A percentile compares a stretch with the other conserved stretches of the same genome.
These are phyloP conservation scores for Mortierella sp. DNA, from an alignment of 371 early-diverging fungal genomes.

Conservation along the genomic window DNA sequence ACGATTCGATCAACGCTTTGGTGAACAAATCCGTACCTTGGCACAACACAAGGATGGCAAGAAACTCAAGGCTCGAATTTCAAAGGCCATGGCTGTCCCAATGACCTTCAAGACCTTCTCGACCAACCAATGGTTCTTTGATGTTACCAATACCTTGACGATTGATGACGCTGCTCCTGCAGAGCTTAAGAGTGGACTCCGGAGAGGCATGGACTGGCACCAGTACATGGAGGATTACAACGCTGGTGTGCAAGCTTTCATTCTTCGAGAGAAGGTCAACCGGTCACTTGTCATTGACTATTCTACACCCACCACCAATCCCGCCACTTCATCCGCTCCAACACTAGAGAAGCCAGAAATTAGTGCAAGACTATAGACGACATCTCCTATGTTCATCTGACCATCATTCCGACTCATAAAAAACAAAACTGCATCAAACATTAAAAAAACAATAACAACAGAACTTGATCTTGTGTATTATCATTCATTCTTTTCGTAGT, in stretches of 20 bases:
- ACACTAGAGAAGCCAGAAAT: constrained; percentile 12
- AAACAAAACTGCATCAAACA: no score
- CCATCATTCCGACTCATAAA: no score
- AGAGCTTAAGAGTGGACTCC: constrained; percentile 37
- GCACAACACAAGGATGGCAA: constrained; percentile 18
- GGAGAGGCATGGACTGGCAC: constrained; percentile 44
- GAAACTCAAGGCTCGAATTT: constrained; percentile 33
- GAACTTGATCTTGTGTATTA: no score
- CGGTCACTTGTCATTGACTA: constrained; percentile 31
- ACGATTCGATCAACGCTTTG: constrained; percentile 44
- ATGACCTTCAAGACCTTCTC: constrained; percentile 44
- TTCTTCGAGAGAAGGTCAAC: constrained; percentile 38
- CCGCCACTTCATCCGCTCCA: constrained; percentile 1
- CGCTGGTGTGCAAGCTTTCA: constrained; percentile 38
- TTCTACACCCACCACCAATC: constrained; percentile 2
- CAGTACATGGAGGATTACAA: constrained; percentile 46
- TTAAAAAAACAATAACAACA: no score
- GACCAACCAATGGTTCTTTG: constrained; percentile 44
- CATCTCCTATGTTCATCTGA: neutral
- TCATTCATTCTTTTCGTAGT: no score
- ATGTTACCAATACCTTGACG: constrained; percentile 29
- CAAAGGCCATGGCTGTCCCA: constrained; percentile 44
- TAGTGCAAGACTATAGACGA: constrained; percentile 20
- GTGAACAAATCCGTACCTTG: constrained; percentile 44
- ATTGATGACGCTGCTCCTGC: constrained; percentile 37